Conservation (phyloP, 352 stramenopile species). For the Globisporangium ultimum region DNA sequence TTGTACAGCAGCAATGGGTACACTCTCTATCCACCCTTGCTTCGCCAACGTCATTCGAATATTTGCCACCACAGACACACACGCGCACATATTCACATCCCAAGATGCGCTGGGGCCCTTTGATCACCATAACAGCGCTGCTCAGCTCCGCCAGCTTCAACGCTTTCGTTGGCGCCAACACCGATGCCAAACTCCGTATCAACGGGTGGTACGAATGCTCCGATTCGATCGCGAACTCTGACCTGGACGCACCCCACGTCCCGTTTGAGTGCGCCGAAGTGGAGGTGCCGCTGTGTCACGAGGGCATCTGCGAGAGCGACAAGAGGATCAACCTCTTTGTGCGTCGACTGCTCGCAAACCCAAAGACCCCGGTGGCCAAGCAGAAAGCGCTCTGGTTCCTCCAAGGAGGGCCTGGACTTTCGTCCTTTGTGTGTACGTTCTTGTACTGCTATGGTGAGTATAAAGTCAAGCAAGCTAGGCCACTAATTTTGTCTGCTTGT, state of each 20-base stretch:
- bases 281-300: slow-evolving; percentile 28
- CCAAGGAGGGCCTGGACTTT: slow-evolving; percentile 23
- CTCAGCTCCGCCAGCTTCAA: no score
- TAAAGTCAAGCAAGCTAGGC: no score
- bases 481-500: not conserved
- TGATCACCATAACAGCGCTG: no score
- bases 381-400: slow-evolving; percentile 22
- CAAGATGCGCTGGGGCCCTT: no score
- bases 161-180: no score
- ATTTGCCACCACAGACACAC: no score
- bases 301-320: slow-evolving; percentile 15
- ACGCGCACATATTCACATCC: no score
- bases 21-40: no score
- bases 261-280: slow-evolving; percentile 27
- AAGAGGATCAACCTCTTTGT: slow-evolving; percentile 30
- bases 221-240: not conserved
- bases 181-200: not conserved
- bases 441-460: no score
- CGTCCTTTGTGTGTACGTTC: slow-evolving; percentile 19
- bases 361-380: slow-evolving; percentile 9
- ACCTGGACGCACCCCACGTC: not conserved
- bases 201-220: slow-evolving; percentile 11
- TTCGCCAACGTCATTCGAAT: no score
- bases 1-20: no score
- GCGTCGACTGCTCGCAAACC: slow-evolving; percentile 12